These are phyloP conservation scores for Carpinus fangiana DNA, from an alignment of 306 rosid species.

Conservation along the genomic window DNA sequence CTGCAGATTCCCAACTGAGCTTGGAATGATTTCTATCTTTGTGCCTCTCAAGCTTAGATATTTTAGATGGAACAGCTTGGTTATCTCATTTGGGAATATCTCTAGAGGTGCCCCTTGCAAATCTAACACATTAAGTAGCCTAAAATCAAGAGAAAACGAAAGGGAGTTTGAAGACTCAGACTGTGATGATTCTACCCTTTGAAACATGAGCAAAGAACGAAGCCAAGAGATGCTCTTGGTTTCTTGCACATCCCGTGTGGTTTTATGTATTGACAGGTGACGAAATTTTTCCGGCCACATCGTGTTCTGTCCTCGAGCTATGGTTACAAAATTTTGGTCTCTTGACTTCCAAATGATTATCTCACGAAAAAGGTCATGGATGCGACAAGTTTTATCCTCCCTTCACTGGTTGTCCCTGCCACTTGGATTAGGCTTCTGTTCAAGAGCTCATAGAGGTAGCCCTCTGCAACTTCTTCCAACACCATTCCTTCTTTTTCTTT, in stretches of 20 bases:
- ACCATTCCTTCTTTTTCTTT: constrained; percentile 1
- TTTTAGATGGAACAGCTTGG: constrained; percentile 28
- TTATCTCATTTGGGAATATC: constrained; percentile 21
- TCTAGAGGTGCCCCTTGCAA: constrained; percentile 23
- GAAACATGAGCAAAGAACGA: constrained; percentile 14
- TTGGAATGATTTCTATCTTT: constrained; percentile 22
- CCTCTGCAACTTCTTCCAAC: constrained; percentile 30
- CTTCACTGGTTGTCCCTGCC: constrained; percentile 2
- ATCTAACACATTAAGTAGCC: constrained; percentile 40
- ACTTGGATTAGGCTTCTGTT: constrained; percentile 18
- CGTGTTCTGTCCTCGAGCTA: background rate
- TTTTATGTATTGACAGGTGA: constrained; percentile 12
- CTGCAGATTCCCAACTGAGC: constrained; percentile 32
- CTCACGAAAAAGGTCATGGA: constrained; percentile 10
- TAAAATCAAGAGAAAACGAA: background rate
- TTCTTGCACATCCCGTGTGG: background rate
- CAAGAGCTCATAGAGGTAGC: constrained; percentile 13
- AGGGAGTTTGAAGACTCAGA: background rate
- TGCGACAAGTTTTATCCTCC: constrained; percentile 18
- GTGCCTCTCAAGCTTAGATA: constrained; percentile 40
- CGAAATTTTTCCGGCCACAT: constrained; percentile 12
- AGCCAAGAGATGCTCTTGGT: background rate
- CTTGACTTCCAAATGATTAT: background rate
- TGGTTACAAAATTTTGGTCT: constrained; percentile 11
- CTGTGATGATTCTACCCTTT: background rate